Base-by-base conservation (phyloP, 148 eudicot genomes). In the Chenopodium formosanum region DNA sequence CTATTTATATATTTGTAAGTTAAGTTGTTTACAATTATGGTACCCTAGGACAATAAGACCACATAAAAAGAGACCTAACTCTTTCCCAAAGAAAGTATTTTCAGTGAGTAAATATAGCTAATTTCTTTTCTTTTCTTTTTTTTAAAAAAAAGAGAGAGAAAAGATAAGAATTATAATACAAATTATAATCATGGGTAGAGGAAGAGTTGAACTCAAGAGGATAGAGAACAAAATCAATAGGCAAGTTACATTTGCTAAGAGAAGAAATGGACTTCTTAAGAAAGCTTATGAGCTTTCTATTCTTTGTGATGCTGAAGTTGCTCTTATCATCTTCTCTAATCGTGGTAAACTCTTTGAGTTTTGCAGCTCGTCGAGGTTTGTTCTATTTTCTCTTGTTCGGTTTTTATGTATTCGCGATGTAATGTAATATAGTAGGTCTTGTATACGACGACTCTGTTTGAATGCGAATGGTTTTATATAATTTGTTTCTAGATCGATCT, bases 201-300 rank as follows among this genome's bases (percentile, higher is more conserved):
- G 89, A 73, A 89, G 84, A 86, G 89, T 89, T 0, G 91, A 89
- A 70, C 70, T 89, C 53, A 89, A 89, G 88, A 89, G 91, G 80
- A 89, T 89, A 81, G 91, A 89, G 80, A 89, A 89, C 81, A 89
- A 89, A 76, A 86, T 89, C 63, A 89, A 89, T 67, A 86, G 91
- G 80, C 91, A 89, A 64, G 91, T 89, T 0, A 89, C 91, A 12
- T 89, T 89, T 89, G 89, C 91, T 0, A 89, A 89, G 91, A 89
- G 91, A 82, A 89, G 89, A 84, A 89, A 89, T 86, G 91, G 91
- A 13, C 80, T 89, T 13, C 86, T 89, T 56, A 89, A 89, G 88
- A 89, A 89, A 78, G 91, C 91, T 60, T 89, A 85, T 85, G 91
- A 89, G 70, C 91, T 89, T 75, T 89, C 91, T 23, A 79, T 89